Base-by-base conservation (phyloP, 2,329 filamentous ascomycete genomes). In the Paraphaeosphaeria minitans region DNA sequence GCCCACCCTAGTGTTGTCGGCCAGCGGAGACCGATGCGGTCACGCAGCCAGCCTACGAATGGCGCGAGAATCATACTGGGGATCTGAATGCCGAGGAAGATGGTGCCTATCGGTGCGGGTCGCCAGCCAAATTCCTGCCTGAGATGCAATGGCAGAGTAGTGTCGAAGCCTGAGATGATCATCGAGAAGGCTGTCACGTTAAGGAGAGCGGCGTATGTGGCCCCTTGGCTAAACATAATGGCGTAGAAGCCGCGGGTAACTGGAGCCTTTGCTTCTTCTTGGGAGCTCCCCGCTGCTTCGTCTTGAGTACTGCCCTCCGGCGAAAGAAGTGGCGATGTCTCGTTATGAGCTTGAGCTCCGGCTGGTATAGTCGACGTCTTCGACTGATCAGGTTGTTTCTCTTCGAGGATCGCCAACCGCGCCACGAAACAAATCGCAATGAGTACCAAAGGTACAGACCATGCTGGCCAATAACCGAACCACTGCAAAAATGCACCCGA, bases 11-110 rank as follows among this genome's bases (percentile, higher is more conserved):
- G 21, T 10, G 47, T 50, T 7, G 47, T 50, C 14, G 47, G 47
- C 47, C 47, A 50, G 10, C 47, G 47, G 19, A 50, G 31, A 2
- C 47, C 47, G 3, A 50, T 24, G 14, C 31, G 47, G 21, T 50
- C 47, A 9, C 47, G 47, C 19, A 50, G 3, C 47, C 47, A 50
- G 47, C 47, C 47, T 7, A 50, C 47, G 33, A 50, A 50, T 31
- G 47, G 47, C 14, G n/a, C 29, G 19, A 50, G 47, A 21, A 50
- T 37, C 47, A 50, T 50, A 24, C 29, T 21, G 21, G 47, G 47
- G 31, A 50, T 50, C n/a, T 50, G 47, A 10, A 50, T 21, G n/a
- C 47, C 47, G n/a, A 50, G 47, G 19, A 50, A 50, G 3, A 50
- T 50, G 9, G 47, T 39, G 13, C 47, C 47, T 31, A 50, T 37